Evolutionary conservation across 148 eudicot species (phyloP), one percentile per base, ranked within the genome.

Genomic region (Beta vulgaris): DNA sequence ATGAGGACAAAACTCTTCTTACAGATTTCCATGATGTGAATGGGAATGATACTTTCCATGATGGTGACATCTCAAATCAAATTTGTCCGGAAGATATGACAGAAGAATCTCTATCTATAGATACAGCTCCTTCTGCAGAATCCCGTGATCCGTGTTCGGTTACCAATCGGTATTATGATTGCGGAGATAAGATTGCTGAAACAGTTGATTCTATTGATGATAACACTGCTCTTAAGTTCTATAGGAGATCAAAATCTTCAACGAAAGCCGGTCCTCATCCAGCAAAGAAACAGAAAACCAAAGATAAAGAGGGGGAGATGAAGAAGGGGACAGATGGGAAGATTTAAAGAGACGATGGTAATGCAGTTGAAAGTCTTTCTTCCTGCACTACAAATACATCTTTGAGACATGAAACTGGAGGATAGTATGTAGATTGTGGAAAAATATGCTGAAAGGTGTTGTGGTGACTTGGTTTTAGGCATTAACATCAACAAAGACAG

Each of bases 41-140:
- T n/a, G 77, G 75, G 74, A 76, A 79, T 77, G 74, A 68, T n/a
- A 60, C 82, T 51, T 54, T 79, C 34, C 77, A 69, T 29, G 75
- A 76, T 42, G 68, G 62, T 77, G 79, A 69, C 62, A 79, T 36
- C 28, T 42, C 79, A 37, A 76, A 71, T 64, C 70, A 72, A 68
- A 65, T 31, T 60, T 23, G 37, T 69, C 11, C 35, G 35, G 78
- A 72, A 67, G 73, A 35, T 32, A 66, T 44, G 40, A 62, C 73
- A 61, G 86, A 83, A 55, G 82, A 80, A 57, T 63, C 83, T 36
- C 72, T 57, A 64, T 68, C 71, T 53, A 35, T 77, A 39, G 35
- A 67, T 77, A 80, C 61, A 29, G 71, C 74, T 46, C 55, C 29
- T 28, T 64, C 71, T 29, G 37, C 23, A 4, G 75, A 74, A 63